Evolutionary conservation across 2,329 filamentous ascomycete species (phyloP).

Genomic region (Penicillium fuscoglaucum): DNA sequence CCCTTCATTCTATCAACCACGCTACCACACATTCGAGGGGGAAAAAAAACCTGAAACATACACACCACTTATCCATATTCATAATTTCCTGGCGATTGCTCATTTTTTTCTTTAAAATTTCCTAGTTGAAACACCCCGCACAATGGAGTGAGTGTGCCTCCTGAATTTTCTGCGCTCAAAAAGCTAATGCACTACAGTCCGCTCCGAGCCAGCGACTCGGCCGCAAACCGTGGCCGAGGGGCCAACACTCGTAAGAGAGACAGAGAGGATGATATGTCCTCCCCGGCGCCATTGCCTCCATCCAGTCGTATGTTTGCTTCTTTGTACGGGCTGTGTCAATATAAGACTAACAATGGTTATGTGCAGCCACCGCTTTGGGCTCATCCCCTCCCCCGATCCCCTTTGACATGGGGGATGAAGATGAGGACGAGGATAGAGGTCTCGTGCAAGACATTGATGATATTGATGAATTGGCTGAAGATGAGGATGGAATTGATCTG

Average conservation of each 20-base stretch:
- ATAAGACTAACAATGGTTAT: slow-evolving; percentile 13
- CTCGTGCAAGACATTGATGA: slow-evolving; percentile 65
- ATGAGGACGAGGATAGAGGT: slow-evolving; percentile 56
- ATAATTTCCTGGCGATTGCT: neutral
- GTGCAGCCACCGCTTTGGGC: slow-evolving; percentile 27
- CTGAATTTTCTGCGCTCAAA: slow-evolving; percentile 7
- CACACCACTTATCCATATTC: neutral
- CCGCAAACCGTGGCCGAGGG: slow-evolving; percentile 72
- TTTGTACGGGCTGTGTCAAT: slow-evolving; percentile 8
- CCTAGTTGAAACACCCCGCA: slow-evolving; percentile 23
- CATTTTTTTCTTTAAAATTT: neutral
- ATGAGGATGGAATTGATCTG: slow-evolving; percentile 68
- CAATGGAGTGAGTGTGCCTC: slow-evolving; percentile 32
- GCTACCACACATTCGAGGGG: slow-evolving; percentile 3
- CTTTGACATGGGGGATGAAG: slow-evolving; percentile 50
- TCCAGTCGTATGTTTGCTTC: slow-evolving; percentile 59
- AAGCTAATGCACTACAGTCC: slow-evolving; percentile 47
- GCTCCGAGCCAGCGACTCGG: slow-evolving; percentile 74
- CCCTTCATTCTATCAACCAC: slow-evolving; percentile 21
- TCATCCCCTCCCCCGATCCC: slow-evolving; percentile 63
- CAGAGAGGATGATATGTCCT: slow-evolving; percentile 63
- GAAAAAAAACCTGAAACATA: neutral
- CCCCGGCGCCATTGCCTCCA: slow-evolving; percentile 58
- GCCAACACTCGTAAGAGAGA: slow-evolving; percentile 62
- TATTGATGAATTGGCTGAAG: slow-evolving; percentile 67